phyloP scores from a whole-genome alignment of 1,284 basidiomycete genomes.

The Fomitopsis pinicola region DNA sequence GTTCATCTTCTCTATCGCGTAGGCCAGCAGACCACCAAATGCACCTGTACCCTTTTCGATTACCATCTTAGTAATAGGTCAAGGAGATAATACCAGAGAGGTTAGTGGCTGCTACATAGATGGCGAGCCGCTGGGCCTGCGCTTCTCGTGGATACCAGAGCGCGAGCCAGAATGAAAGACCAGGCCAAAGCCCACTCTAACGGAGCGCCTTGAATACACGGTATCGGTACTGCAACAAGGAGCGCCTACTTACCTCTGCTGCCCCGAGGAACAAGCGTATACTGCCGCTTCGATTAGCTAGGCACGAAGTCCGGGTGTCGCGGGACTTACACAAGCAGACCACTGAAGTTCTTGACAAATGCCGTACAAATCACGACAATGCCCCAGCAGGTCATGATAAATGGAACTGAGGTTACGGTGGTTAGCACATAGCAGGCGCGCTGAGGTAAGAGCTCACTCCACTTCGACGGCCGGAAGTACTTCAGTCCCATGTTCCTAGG shows the following conservation, averaged over 20 bases:
- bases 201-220: background rate
- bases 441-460: constrained; percentile 7
- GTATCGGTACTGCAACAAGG: background rate
- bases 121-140: constrained; percentile 1
- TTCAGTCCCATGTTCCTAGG: constrained; percentile 13
- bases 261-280: constrained; percentile 1
- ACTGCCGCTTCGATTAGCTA: background rate
- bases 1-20: constrained; percentile 5
- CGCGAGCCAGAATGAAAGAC: background rate
- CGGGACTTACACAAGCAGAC: constrained; percentile 8
- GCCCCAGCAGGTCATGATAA: constrained; percentile 14
- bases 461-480: constrained; percentile 8
- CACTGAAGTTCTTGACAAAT: constrained; percentile 13
- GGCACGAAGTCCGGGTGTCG: background rate
- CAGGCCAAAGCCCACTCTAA: constrained; percentile 1
- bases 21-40: constrained; percentile 2
- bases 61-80: no score
- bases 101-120: background rate
- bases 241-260: background rate
- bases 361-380: constrained; percentile 10
- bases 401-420: constrained; percentile 4
- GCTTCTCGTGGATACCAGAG: constrained; percentile 3
- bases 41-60: background rate
- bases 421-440: background rate
- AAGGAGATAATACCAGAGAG: background rate